These are phyloP conservation scores for Solanum hybrid DNA, from an alignment of 305 asterid species.

Conservation along the genomic window DNA sequence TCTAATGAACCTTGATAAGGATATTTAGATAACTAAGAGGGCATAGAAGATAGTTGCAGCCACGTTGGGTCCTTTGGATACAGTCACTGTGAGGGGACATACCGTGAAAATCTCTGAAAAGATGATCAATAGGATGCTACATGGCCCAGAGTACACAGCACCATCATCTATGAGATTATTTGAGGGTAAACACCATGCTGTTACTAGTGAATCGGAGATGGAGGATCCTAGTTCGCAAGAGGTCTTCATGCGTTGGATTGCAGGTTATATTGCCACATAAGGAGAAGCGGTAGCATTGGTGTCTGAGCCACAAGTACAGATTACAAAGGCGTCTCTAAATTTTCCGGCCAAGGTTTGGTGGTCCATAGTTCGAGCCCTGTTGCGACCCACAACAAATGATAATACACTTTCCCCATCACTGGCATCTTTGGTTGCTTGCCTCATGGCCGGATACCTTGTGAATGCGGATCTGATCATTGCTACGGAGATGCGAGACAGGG, in stretches of 20 bases:
- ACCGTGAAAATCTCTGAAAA: no score
- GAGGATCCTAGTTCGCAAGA: neutral
- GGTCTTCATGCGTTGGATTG: neutral
- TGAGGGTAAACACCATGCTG: no score
- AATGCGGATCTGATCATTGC: neutral
- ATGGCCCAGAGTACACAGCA: no score
- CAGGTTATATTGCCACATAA: no score
- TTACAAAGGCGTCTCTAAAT: no score
- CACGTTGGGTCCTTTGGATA: no score
- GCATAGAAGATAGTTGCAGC: no score
- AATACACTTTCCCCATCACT: neutral
- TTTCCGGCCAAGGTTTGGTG: neutral
- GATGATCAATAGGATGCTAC: no score
- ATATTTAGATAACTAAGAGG: no score
- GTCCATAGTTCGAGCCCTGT: neutral
- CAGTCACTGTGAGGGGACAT: no score
- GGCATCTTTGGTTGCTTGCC: neutral
- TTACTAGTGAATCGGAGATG: neutral
- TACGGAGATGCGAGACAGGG: neutral
- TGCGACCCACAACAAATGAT: neutral
- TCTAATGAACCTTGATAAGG: no score
- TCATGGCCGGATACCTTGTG: neutral
- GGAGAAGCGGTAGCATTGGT: neutral
- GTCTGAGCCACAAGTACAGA: neutral
- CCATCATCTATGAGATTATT: no score